phyloP scores from a whole-genome alignment of 2,329 filamentous ascomycete genomes.

The Exserohilum turcica region DNA sequence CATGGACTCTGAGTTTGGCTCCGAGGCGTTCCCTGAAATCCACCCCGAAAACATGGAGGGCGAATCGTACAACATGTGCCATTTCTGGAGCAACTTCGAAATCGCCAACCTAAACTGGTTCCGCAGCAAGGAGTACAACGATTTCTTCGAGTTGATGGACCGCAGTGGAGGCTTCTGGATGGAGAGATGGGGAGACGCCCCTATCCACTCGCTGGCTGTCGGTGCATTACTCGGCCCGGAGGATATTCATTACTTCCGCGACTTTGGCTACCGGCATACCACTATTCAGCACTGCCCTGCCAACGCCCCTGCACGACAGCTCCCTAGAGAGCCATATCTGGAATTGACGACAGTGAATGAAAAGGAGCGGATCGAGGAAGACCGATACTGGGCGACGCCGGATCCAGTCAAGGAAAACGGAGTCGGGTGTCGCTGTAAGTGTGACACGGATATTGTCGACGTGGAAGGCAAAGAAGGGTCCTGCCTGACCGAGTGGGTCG shows the following conservation, averaged over 20 bases:
- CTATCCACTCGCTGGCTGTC: conserved; percentile 95
- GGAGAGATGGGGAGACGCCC: conserved; percentile 98
- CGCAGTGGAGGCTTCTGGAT: conserved; percentile 98
- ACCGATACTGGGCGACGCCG: conserved; percentile 91
- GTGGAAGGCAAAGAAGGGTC: conserved; percentile 97
- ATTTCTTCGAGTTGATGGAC: conserved; percentile 99
- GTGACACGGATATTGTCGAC: conserved; percentile 96
- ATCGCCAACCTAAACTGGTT: conserved; percentile 96
- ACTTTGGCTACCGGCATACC: conserved; percentile 97
- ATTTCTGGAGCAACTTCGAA: conserved; percentile 99
- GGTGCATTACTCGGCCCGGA: conserved; percentile 79
- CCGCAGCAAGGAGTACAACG: conserved; percentile 94
- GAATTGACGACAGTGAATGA: conserved; percentile 81
- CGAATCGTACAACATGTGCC: conserved; percentile 99
- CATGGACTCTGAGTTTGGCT: conserved; percentile 73
- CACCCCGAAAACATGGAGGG: conserved; percentile 95
- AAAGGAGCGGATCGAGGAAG: conserved; percentile 85
- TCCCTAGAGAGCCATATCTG: conserved; percentile 77
- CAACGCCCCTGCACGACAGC: conserved; percentile 87
- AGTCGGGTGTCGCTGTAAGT: conserved; percentile 93
- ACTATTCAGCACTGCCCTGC: conserved; percentile 98
- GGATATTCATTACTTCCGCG: conserved; percentile 98
- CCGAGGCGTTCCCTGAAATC: conserved; percentile 74
- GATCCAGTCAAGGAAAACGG: conserved; percentile 93
- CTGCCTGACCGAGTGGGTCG: conserved; percentile 94